Evolutionary conservation across 2,329 filamentous ascomycete genomes (phyloP), one percentile per base, ranked within the genome.

Genomic region (Podosphaera aphanis): DNA sequence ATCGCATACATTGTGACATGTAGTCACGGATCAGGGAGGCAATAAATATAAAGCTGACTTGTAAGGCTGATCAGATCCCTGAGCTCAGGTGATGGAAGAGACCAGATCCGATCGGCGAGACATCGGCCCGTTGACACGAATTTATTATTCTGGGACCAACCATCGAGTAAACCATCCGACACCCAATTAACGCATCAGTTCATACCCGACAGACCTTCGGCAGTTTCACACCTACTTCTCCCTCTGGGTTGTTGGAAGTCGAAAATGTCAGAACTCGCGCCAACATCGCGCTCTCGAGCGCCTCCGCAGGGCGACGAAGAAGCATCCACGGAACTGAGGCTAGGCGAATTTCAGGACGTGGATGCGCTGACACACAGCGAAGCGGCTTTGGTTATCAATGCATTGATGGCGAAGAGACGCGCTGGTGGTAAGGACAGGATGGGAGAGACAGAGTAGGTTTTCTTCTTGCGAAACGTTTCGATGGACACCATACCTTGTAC

Each of bases 321-420:
- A 66, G 86, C 88, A 20, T 77, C 79, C 43, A 68, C 74, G 6
- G 75, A 76, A 46, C 75, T 95, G 51, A 82, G 79, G 61, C 79
- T 98, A 10, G 90, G 90, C 64, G 88, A 94, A 60, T 94, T 95
- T 64, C 77, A 92, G 56, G 71, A 88, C 58, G 85, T 92, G 53
- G 84, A 90, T 60, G 88, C 86, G 5, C 70, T 98, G 50, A 93
- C 86, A 40, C 73, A 94, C 45, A 93, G 84, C 29, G 90, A 95
- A 65, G 86, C 90, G 1, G 75, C 84, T 55, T 74, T 93, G 44
- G 81, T 98, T 58, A 83, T 98, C 57, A 88, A 88, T 59, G 85
- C 85, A 50, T 78, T 94, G 43, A 74, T 90, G 52, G 71, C 80
- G 50, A 83, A 88, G 65, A 75, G 84, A 51, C 74, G 77, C 53